phyloP scores from a whole-genome alignment of 352 stramenopile genomes.

The Phytophthora syringae region DNA sequence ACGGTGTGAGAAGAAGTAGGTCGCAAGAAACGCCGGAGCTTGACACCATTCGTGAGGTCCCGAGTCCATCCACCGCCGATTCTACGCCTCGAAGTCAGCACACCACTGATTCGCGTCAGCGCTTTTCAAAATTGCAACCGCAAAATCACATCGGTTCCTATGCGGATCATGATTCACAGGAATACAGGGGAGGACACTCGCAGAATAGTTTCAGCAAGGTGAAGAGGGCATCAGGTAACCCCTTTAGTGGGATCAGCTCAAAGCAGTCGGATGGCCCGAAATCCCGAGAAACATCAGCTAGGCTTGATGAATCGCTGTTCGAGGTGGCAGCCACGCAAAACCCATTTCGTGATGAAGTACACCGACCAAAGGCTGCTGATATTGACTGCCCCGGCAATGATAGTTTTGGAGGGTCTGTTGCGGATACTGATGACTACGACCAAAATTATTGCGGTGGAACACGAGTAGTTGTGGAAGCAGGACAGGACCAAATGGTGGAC shows the following conservation, averaged over 20 bases:
- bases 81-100: slow-evolving; percentile 20
- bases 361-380: slow-evolving; percentile 1
- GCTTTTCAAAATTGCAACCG: not conserved
- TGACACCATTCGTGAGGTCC: slow-evolving; percentile 45
- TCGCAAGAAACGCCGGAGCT: slow-evolving; percentile 43
- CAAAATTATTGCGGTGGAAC: not conserved
- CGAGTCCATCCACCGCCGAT: slow-evolving; percentile 22
- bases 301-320: slow-evolving; percentile 28
- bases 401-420: not conserved
- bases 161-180: not conserved
- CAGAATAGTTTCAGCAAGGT: not conserved
- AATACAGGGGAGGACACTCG: not conserved
- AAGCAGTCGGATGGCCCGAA: slow-evolving; percentile 13
- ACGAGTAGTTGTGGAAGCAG: slow-evolving; percentile 1
- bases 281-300: slow-evolving; percentile 11
- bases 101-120: slow-evolving; percentile 2
- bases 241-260: slow-evolving; percentile 6
- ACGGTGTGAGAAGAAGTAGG: slow-evolving; percentile 20
- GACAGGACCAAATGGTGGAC: not conserved
- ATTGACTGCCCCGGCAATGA: slow-evolving; percentile 4
- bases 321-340: slow-evolving; percentile 29
- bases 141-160: not conserved
- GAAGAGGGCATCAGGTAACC: slow-evolving; percentile 1
- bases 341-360: slow-evolving; percentile 23
- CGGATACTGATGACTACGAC: slow-evolving; percentile 4